phyloP scores from a whole-genome alignment of 495 filamentous ascomycete genomes.

The Rostrohypoxylon terebratum region DNA sequence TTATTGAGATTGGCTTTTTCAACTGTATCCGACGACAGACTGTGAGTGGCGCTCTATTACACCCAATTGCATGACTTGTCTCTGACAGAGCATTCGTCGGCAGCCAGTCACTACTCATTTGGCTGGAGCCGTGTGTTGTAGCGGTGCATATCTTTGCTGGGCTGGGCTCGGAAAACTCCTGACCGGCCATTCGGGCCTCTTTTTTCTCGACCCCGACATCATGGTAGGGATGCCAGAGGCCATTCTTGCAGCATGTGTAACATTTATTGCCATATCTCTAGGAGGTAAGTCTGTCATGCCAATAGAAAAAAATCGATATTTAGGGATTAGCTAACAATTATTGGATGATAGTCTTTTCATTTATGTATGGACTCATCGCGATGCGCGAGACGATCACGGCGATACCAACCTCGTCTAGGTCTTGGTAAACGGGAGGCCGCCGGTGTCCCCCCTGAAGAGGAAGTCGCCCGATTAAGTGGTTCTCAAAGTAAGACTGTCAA shows the following conservation, averaged over 20 bases:
- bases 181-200: constrained; percentile 61
- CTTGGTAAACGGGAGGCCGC: constrained; percentile 9
- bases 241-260: constrained; percentile 49
- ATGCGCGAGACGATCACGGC: constrained; percentile 61
- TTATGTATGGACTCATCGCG: constrained; percentile 58
- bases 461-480: background rate
- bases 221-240: constrained; percentile 46
- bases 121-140: constrained; percentile 51
- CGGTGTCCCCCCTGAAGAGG: background rate
- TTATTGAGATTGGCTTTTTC: constrained; percentile 60
- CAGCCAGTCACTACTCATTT: constrained; percentile 56
- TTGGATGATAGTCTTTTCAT: constrained; percentile 52
- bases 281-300: constrained; percentile 49
- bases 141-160: constrained; percentile 61
- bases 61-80: background rate
- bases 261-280: constrained; percentile 52
- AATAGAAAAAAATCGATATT: background rate
- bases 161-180: constrained; percentile 58
- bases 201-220: constrained; percentile 60
- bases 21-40: constrained; percentile 63
- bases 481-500: background rate
- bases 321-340: constrained; percentile 33
- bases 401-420: constrained; percentile 29
- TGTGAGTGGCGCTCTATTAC: constrained; percentile 47
- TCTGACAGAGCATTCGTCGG: constrained; percentile 21